Conservation (phyloP, 2,329 filamentous ascomycete species). For the Bretziella fagacearum region DNA sequence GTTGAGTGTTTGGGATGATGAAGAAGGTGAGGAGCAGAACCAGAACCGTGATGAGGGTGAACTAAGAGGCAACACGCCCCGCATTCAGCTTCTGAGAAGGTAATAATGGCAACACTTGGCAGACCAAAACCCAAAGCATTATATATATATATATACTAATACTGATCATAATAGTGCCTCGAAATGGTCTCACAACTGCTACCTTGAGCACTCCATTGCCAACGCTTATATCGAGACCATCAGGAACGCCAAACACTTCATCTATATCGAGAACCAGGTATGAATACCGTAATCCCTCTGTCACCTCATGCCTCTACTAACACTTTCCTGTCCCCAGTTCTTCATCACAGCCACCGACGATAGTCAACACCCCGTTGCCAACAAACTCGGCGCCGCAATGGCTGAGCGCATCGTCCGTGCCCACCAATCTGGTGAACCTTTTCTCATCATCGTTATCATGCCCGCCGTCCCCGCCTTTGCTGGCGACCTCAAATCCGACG, state of each 20-base stretch:
- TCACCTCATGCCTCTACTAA: slow-evolving; percentile 9
- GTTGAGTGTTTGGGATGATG: slow-evolving; percentile 5
- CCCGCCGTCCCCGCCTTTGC: slow-evolving; percentile 70
- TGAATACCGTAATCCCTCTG: neutral
- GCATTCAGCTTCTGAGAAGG: slow-evolving; percentile 37
- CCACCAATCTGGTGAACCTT: slow-evolving; percentile 45
- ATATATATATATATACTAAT: slow-evolving; percentile 6
- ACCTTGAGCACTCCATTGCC: slow-evolving; percentile 58
- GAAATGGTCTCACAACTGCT: slow-evolving; percentile 35
- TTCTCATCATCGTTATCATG: slow-evolving; percentile 62
- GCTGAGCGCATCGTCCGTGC: slow-evolving; percentile 62
- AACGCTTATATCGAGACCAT: slow-evolving; percentile 69
- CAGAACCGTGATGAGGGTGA: neutral
- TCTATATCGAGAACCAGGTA: slow-evolving; percentile 64
- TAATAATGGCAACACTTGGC: slow-evolving; percentile 16
- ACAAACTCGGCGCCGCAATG: slow-evolving; percentile 63
- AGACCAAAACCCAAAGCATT: no score
- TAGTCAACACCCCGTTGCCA: slow-evolving; percentile 53
- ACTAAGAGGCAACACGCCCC: neutral
- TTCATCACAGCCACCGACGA: slow-evolving; percentile 69
- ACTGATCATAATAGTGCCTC: slow-evolving; percentile 23
- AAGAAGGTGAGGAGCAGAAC: neutral
- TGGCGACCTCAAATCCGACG: slow-evolving; percentile 57
- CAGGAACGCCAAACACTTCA: slow-evolving; percentile 48
- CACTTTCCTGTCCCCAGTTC: slow-evolving; percentile 38